Percentiles rank a stretch among this genome's conserved stretches.
Conservation (phyloP, 2,329 filamentous ascomycete genomes). For the Neofusicoccum sp. region DNA sequence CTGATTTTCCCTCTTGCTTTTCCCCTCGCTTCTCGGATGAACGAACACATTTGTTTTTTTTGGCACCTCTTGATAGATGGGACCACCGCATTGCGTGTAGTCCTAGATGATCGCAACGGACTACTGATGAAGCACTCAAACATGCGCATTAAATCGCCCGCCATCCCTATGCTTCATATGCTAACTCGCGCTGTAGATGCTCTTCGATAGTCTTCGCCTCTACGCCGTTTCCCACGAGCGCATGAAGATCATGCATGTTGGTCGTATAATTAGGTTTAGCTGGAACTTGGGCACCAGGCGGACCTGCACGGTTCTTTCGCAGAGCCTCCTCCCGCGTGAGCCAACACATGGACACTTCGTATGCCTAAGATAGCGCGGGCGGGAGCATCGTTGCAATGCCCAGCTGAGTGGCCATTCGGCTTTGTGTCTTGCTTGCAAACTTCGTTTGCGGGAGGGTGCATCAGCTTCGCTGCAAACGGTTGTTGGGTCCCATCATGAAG, state of each 20-base stretch:
- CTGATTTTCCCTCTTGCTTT: conserved; percentile 33
- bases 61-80: conserved; percentile 96
- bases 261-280: not conserved
- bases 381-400: too few species aligned
- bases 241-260: not conserved
- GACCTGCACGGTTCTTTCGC: not conserved
- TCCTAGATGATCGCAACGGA: conserved; percentile 72
- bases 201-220: not conserved
- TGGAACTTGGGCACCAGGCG: not conserved
- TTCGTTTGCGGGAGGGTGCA: too few species aligned
- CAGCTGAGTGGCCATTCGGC: too few species aligned
- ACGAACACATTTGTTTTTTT: conserved; percentile 55
- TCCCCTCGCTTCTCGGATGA: conserved; percentile 30
- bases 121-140: conserved; percentile 59
- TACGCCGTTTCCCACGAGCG: not conserved
- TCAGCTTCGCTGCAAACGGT: too few species aligned
- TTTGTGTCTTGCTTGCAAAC: too few species aligned
- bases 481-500: too few species aligned
- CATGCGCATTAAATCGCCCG: conserved; percentile 15
- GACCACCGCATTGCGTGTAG: conserved; percentile 28
- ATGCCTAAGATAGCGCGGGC: too few species aligned
- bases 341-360: not conserved
- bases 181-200: not conserved
- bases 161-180: not conserved
- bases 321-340: not conserved